These are phyloP conservation scores for Aspergillus asperescens DNA, from an alignment of 495 filamentous ascomycete species.

Conservation along the genomic window DNA sequence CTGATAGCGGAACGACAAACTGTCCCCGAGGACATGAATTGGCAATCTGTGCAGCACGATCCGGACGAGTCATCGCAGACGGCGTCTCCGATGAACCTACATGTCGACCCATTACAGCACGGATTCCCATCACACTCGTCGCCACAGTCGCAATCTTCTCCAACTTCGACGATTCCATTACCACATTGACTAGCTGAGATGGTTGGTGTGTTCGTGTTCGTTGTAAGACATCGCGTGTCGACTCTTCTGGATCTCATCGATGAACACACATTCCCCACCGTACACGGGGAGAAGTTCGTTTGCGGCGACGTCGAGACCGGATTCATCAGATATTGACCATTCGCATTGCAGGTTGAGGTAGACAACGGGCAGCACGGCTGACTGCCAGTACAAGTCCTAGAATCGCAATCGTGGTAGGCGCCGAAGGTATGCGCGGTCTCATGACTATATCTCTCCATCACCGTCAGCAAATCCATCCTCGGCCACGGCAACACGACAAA, in stretches of 20 bases:
- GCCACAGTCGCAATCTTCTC: conserved; percentile 91
- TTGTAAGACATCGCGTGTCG: conserved; percentile 61
- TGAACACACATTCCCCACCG: conserved; percentile 83
- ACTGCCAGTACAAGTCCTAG: conserved; percentile 51
- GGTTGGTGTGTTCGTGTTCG: conserved; percentile 65
- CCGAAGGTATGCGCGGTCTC: conserved; percentile 90
- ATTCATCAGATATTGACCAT: conserved; percentile 79
- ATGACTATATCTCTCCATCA: conserved; percentile 49
- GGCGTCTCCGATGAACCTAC: conserved; percentile 64
- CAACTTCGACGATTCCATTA: conserved; percentile 88
- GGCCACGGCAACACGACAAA: too few relatives aligned
- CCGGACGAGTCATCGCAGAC: conserved; percentile 79
- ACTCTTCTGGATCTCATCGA: conserved; percentile 65
- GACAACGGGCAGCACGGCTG: conserved; percentile 80
- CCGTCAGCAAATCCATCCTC: neutral
- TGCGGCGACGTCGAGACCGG: conserved; percentile 67
- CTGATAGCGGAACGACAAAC: conserved; percentile 70
- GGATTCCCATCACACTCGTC: conserved; percentile 51
- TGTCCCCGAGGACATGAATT: conserved; percentile 54
- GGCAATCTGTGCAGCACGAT: conserved; percentile 71
- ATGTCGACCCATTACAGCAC: conserved; percentile 85
- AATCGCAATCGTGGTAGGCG: conserved; percentile 82
- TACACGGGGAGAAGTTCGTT: conserved; percentile 75
- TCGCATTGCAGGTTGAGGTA: conserved; percentile 60
- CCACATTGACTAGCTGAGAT: conserved; percentile 76